These are phyloP conservation scores for Tolypocladium endophyticum DNA, from an alignment of 2,329 filamentous ascomycete species.

Conservation along the genomic window DNA sequence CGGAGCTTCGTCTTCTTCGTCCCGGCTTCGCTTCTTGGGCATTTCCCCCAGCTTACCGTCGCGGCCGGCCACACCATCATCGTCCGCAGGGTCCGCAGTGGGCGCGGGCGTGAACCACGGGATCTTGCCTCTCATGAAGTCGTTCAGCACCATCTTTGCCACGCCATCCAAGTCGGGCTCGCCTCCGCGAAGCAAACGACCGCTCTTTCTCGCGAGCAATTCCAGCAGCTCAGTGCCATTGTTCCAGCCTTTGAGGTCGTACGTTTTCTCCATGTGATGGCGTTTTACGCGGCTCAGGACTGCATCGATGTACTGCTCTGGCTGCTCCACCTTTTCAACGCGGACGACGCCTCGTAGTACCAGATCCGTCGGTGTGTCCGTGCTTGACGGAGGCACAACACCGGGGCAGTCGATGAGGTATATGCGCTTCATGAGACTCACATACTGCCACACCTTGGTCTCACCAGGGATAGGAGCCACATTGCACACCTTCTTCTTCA, in stretches of 20 bases:
- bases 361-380: constrained; percentile 78
- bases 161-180: constrained; percentile 92
- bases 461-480: constrained; percentile 93
- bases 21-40: constrained; percentile 64
- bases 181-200: constrained; percentile 79
- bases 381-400: constrained; percentile 80
- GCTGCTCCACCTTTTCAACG: constrained; percentile 92
- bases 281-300: constrained; percentile 72
- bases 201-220: constrained; percentile 74
- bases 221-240: constrained; percentile 78
- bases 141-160: constrained; percentile 93
- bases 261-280: constrained; percentile 85
- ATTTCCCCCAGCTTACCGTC: constrained; percentile 79
- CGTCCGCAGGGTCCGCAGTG: constrained; percentile 38
- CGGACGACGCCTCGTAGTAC: constrained; percentile 83
- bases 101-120: constrained; percentile 92
- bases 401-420: constrained; percentile 90
- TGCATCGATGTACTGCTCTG: constrained; percentile 87
- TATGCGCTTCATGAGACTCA: constrained; percentile 88
- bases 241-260: constrained; percentile 72
- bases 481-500: constrained; percentile 88
- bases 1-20: constrained; percentile 44
- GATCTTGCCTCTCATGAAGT: constrained; percentile 89
- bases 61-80: constrained; percentile 52
- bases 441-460: constrained; percentile 97